Evolutionary conservation across 1,139 yeast species (phyloP), one percentile per base, ranked within the genome.

Genomic region (Kodamaea plutei): DNA sequence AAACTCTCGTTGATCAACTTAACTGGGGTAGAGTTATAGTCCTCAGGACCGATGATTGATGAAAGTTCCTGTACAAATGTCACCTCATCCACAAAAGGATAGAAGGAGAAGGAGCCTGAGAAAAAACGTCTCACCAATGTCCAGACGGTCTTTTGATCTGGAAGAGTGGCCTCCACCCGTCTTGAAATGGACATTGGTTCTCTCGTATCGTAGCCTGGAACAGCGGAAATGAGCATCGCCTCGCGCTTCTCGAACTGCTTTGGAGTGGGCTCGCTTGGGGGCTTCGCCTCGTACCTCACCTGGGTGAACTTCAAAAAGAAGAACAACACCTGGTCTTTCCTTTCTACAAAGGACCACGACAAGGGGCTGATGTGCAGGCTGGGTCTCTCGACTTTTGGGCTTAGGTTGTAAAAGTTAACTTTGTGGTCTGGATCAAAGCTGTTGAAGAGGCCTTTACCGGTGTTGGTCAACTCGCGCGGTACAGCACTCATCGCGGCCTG

Each of bases 311-410:
- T 12, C 17, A 15, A 18, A 8, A 25, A n/a, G 8, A 6, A 16
- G 8, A 9, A 15, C 11, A 25, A 15, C 13, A 25, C 20, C 6
- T 14, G 18, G 20, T 25, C 27, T 16, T 11, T 25, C 12, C 9
- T 25, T 16, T 25, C 27, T 10, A 25, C 11, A 20, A 8, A 25
- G 9, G 27, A 25, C 27, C 27, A 25, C 6, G 27, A 25, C 19
- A 25, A 25, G 2, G 27, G 27, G 3, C 27, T 20, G 8, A 25
- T 10, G 16, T 25, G 10, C n/a, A n/a, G n/a, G n/a, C 6, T 15
- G 13, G n/a, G 17, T 15, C 13, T 16, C 12, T 25, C 13, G 4
- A 11, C 11, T 9, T 23, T 13, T 16, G 7, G 10, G 10, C 15
- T n/a, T 14, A 25, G 8, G 8, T 25, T 15, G 20, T n/a, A 25